Evolutionary conservation across 352 stramenopile genomes (phyloP).

Genomic region (Phytophthora pseudosyringae): DNA sequence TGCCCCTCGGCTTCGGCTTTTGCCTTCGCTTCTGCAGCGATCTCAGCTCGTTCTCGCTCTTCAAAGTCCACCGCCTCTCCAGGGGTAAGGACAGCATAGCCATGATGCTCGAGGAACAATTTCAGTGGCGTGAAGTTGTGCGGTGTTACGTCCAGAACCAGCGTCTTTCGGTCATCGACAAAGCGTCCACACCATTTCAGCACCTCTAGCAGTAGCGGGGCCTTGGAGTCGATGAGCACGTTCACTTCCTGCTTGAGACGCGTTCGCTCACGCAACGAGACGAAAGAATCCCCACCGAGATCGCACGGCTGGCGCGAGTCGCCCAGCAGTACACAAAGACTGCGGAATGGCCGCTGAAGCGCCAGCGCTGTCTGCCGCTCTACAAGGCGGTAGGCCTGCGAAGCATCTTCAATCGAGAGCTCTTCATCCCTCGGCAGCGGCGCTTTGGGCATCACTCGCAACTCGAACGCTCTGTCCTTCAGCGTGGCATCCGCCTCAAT

Average conservation of each 20-base stretch:
- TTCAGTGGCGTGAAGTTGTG: constrained; percentile 55
- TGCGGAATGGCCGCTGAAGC: constrained; percentile 57
- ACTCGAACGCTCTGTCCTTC: constrained; percentile 56
- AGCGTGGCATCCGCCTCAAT: constrained; percentile 69
- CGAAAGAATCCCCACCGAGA: constrained; percentile 52
- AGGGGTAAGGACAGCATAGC: constrained; percentile 57
- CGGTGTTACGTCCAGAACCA: constrained; percentile 65
- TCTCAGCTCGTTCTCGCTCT: constrained; percentile 27
- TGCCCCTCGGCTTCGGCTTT: constrained; percentile 34
- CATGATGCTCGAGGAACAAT: constrained; percentile 48
- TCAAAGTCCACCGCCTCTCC: constrained; percentile 46
- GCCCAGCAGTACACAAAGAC: constrained; percentile 61
- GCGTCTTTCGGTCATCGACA: constrained; percentile 55
- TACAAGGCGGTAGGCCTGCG: constrained; percentile 67
- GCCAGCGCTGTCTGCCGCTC: constrained; percentile 51
- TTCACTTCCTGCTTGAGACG: constrained; percentile 68
- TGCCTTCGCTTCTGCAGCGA: constrained; percentile 28
- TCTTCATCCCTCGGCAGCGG: constrained; percentile 35
- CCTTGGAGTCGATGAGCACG: constrained; percentile 74
- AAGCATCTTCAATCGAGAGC: constrained; percentile 66
- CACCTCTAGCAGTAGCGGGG: constrained; percentile 55
- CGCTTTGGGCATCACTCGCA: constrained; percentile 37
- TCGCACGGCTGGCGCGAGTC: constrained; percentile 63
- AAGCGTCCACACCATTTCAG: constrained; percentile 66
- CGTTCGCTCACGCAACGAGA: constrained; percentile 57